These are phyloP conservation scores for Neobulgaria alba DNA, from an alignment of 2,329 filamentous ascomycete species.

Conservation along the genomic window DNA sequence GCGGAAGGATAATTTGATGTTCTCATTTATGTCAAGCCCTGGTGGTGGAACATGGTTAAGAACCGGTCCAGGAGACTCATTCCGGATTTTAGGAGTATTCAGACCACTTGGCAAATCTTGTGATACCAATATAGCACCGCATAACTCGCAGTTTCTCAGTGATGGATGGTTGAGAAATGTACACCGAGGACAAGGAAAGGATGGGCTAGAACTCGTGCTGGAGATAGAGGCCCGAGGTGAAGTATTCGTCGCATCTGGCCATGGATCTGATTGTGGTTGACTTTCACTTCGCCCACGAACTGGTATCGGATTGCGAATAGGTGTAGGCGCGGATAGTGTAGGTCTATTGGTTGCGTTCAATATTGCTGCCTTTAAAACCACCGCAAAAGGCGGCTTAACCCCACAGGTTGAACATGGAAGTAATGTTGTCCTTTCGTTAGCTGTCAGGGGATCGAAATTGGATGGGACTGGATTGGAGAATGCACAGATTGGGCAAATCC, in stretches of 20 bases:
- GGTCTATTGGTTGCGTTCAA: constrained; percentile 56
- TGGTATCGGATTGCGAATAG: constrained; percentile 24
- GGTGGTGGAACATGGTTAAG: neutral
- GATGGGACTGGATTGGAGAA: constrained; percentile 89
- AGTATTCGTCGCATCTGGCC: constrained; percentile 6
- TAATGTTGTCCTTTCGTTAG: constrained; percentile 68
- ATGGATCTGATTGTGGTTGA: constrained; percentile 19
- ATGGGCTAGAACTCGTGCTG: constrained; percentile 29
- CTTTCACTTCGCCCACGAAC: constrained; percentile 20
- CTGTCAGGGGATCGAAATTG: constrained; percentile 82
- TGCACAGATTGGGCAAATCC: constrained; percentile 93
- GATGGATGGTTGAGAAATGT: constrained; percentile 93
- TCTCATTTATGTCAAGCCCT: constrained; percentile 36
- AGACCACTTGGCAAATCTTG: constrained; percentile 36
- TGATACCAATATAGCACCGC: constrained; percentile 65
- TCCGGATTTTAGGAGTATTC: constrained; percentile 38
- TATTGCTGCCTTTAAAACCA: constrained; percentile 81
- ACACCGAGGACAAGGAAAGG: constrained; percentile 71
- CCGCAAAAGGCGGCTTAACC: constrained; percentile 78
- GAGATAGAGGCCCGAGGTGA: neutral
- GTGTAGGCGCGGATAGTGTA: constrained; percentile 21
- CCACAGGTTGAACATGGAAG: constrained; percentile 88
- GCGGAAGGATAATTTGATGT: constrained; percentile 90
- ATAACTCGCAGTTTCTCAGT: constrained; percentile 80
- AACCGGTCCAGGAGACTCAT: constrained; percentile 68